Conservation (phyloP, 805 yeast species). For the Suhomyces faveliae region DNA sequence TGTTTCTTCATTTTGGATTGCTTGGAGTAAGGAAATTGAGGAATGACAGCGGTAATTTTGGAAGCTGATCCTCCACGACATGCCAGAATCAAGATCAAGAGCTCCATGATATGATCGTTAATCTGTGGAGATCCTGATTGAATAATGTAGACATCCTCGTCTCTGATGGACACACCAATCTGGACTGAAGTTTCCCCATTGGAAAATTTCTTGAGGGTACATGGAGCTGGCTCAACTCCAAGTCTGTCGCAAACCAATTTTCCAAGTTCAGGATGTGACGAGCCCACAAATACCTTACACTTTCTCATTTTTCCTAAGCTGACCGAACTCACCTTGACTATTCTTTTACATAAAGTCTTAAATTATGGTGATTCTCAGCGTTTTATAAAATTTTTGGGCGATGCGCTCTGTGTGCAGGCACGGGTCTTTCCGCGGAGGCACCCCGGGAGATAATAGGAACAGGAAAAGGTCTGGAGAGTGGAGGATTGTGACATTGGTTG, state of each 20-base stretch:
- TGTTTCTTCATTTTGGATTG: constrained; percentile 98
- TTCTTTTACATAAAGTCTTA: background rate
- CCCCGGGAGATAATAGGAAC: background rate
- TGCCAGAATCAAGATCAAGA: constrained; percentile 88
- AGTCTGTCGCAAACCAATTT: constrained; percentile 82
- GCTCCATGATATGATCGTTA: constrained; percentile 96
- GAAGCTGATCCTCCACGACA: constrained; percentile 98
- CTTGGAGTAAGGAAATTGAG: constrained; percentile 95
- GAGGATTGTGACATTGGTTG: too few species aligned
- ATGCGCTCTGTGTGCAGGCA: constrained; percentile 3
- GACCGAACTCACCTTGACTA: constrained; percentile 3
- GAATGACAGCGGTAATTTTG: constrained; percentile 93
- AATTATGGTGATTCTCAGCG: background rate
- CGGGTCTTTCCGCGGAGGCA: constrained; percentile 1
- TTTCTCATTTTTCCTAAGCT: constrained; percentile 70
- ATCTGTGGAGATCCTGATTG: constrained; percentile 85
- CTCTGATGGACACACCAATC: constrained; percentile 92
- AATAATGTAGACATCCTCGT: constrained; percentile 91
- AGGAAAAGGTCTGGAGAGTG: too few species aligned
- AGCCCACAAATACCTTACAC: constrained; percentile 95
- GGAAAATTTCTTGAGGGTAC: constrained; percentile 86
- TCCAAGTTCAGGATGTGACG: constrained; percentile 95
- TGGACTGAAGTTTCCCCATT: constrained; percentile 98
- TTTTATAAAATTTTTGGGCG: constrained; percentile 6
- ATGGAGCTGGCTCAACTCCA: constrained; percentile 93